These are phyloP conservation scores for Hypomyces perniciosus DNA, from an alignment of 2,329 filamentous ascomycete genomes.

Conservation along the genomic window DNA sequence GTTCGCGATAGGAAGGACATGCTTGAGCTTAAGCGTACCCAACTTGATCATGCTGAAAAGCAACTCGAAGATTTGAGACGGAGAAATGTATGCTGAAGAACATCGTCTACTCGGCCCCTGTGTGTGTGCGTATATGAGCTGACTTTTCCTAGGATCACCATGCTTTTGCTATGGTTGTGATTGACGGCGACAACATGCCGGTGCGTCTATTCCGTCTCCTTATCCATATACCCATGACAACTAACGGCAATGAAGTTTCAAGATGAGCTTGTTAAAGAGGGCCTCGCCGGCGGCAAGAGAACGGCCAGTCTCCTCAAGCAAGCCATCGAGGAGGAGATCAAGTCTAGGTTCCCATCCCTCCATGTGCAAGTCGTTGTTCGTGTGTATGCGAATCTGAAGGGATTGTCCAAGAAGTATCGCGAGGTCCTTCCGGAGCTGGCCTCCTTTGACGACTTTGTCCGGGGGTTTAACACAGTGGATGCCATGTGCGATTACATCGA, in stretches of 20 bases:
- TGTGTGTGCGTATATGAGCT: not conserved
- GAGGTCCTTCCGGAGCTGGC: conserved; percentile 22
- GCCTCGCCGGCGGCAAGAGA: conserved; percentile 25
- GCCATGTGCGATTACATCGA: conserved; percentile 34
- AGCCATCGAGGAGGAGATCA: conserved; percentile 16
- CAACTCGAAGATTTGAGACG: conserved; percentile 9
- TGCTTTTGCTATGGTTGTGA: conserved; percentile 28
- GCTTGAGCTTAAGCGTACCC: conserved; percentile 10
- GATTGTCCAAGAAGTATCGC: conserved; percentile 29
- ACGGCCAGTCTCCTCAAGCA: conserved; percentile 22
- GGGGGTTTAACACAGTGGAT: conserved; percentile 36
- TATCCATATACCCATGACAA: not conserved
- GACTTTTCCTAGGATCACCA: conserved; percentile 15
- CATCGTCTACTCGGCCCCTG: not conserved
- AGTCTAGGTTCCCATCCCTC: conserved; percentile 4
- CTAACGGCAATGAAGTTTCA: conserved; percentile 23
- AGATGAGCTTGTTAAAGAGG: conserved; percentile 25
- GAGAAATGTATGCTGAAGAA: conserved; percentile 1
- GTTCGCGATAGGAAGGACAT: conserved; percentile 13
- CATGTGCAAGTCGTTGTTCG: conserved; percentile 27
- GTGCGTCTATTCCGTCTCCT: conserved; percentile 20
- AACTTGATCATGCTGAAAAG: conserved; percentile 7
- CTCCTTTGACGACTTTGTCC: conserved; percentile 29
- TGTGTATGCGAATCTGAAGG: conserved; percentile 33
- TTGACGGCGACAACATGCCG: conserved; percentile 35